Evolutionary conservation across 495 filamentous ascomycete genomes (phyloP).

Genomic region (Podospora tetraspora): DNA sequence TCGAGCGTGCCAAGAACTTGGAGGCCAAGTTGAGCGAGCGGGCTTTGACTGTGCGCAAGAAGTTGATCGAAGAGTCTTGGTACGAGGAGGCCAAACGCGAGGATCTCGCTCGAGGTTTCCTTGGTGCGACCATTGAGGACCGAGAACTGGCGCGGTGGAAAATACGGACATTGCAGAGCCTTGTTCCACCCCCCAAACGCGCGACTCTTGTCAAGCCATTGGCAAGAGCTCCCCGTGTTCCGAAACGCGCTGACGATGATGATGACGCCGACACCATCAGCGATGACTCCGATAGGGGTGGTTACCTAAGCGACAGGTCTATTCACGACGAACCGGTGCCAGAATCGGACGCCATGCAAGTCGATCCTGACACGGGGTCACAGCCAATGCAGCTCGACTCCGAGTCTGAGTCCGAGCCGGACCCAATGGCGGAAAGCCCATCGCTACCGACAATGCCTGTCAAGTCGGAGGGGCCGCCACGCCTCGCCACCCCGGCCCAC

Average conservation of each 20-base stretch:
- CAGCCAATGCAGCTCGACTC: slow-evolving; percentile 1
- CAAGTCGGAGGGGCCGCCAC: neutral
- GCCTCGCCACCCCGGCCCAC: neutral
- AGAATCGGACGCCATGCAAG: slow-evolving; percentile 16
- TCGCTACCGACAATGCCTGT: neutral
- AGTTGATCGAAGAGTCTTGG: neutral
- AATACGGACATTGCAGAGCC: slow-evolving; percentile 46
- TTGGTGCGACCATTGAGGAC: slow-evolving; percentile 60
- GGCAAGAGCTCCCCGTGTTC: slow-evolving; percentile 24
- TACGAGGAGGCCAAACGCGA: slow-evolving; percentile 2
- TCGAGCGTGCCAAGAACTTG: slow-evolving; percentile 33
- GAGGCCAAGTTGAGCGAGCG: neutral
- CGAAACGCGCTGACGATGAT: slow-evolving; percentile 10
- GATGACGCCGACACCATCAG: slow-evolving; percentile 43
- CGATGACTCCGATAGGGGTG: slow-evolving; percentile 33
- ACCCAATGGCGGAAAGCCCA: too few species aligned
- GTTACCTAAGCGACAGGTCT: neutral
- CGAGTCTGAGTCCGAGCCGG: neutral
- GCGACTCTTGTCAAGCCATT: slow-evolving; percentile 26
- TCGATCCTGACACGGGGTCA: slow-evolving; percentile 3
- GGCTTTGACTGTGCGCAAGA: neutral
- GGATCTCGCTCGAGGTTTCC: slow-evolving; percentile 42
- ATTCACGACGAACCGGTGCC: neutral
- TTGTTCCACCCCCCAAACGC: slow-evolving; percentile 41
- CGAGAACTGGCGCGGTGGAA: slow-evolving; percentile 51